phyloP scores from a whole-genome alignment of 2,329 filamentous ascomycete genomes.

The Fusarium sp. region DNA sequence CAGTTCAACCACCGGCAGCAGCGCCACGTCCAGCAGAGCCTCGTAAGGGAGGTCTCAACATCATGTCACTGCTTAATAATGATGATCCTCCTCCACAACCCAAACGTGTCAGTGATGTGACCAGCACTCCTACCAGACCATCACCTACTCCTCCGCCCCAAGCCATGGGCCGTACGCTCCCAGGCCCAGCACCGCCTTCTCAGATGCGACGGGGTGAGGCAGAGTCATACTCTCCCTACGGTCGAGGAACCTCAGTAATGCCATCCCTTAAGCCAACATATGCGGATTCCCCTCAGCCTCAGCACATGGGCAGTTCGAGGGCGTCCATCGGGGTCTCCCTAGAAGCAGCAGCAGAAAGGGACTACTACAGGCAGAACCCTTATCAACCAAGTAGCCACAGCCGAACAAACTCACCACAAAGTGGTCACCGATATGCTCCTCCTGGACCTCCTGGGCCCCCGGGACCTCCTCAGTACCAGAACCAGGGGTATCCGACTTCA shows the following conservation, averaged over 20 bases:
- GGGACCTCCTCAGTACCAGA: constrained; percentile 53
- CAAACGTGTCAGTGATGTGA: constrained; percentile 63
- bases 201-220: constrained; percentile 58
- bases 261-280: constrained; percentile 64
- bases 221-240: constrained; percentile 60
- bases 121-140: constrained; percentile 50
- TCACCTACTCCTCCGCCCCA: constrained; percentile 62
- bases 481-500: constrained; percentile 56
- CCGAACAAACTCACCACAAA: constrained; percentile 58
- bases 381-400: constrained; percentile 50
- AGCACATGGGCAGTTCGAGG: constrained; percentile 57
- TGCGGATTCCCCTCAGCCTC: constrained; percentile 60
- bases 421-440: constrained; percentile 56
- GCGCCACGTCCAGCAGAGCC: constrained; percentile 56
- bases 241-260: constrained; percentile 56
- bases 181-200: constrained; percentile 51
- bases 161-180: constrained; percentile 53
- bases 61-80: constrained; percentile 72
- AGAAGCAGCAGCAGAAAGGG: constrained; percentile 52
- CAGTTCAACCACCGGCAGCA: constrained; percentile 47
- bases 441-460: constrained; percentile 51
- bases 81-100: constrained; percentile 63
- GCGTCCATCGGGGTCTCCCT: constrained; percentile 53
- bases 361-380: constrained; percentile 58
- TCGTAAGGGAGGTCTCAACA: constrained; percentile 69